Conservation (phyloP, 129 eudicot genomes). For the Helianthus tuberosus region DNA sequence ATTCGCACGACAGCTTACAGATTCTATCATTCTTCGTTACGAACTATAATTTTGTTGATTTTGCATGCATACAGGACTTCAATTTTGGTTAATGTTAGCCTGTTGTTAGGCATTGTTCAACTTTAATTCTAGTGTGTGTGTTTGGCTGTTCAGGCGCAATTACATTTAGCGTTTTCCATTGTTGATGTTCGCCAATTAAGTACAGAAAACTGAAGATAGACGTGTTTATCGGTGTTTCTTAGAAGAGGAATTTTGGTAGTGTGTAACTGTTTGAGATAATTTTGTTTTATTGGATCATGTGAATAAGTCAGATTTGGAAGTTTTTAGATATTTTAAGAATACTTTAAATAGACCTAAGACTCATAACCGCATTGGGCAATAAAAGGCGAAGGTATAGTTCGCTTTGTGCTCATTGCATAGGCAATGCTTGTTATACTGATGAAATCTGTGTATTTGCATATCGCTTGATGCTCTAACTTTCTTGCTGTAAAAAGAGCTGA, state of each 20-base stretch:
- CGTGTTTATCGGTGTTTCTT: background rate
- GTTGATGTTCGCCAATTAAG: too few species aligned
- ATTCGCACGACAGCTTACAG: background rate
- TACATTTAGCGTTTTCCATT: too few species aligned
- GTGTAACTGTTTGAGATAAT: background rate
- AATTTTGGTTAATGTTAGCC: too few species aligned
- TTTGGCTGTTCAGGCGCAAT: too few species aligned
- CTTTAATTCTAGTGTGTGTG: too few species aligned
- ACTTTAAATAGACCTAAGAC: background rate
- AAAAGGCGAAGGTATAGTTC: slow-evolving; percentile 96
- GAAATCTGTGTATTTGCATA: background rate
- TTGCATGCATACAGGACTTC: too few species aligned
- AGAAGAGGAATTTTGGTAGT: background rate
- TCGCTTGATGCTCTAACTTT: too few species aligned
- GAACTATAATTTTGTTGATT: too few species aligned
- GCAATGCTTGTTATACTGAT: background rate
- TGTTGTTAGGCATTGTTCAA: too few species aligned
- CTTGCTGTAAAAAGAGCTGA: too few species aligned
- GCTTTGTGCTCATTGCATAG: slow-evolving; percentile 69
- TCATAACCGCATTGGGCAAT: slow-evolving; percentile 11
- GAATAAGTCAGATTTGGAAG: background rate
- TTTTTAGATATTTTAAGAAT: background rate
- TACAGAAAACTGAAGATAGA: background rate
- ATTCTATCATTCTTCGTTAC: slow-evolving; percentile 2
- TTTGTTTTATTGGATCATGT: background rate